Conservation (phyloP, 192 early-diverging fungal species). For the Rhizoclosmatium sp. region DNA sequence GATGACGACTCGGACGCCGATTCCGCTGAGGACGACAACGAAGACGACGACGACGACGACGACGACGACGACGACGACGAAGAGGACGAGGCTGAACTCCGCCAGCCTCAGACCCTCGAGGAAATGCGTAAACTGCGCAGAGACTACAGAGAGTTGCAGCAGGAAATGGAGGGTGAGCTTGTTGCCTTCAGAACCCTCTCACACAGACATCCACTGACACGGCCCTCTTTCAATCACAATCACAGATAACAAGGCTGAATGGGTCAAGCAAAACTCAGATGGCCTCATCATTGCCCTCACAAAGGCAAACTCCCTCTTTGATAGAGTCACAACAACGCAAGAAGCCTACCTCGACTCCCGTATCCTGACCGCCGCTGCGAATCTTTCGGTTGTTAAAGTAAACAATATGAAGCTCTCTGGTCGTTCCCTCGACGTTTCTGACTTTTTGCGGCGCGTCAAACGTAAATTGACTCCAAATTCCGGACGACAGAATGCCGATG, state of each 20-base stretch:
- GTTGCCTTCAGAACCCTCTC: neutral
- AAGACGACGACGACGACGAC: neutral
- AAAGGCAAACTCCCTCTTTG: constrained; percentile 25
- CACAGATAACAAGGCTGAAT: constrained; percentile 21
- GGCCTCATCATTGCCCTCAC: constrained; percentile 10
- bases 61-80: neutral
- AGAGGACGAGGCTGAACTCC: neutral
- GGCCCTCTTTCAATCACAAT: neutral
- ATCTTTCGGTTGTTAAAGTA: constrained; percentile 78
- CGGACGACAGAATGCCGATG: constrained; percentile 45
- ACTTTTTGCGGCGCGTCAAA: constrained; percentile 73
- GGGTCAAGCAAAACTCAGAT: constrained; percentile 14
- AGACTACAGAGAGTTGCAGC: constrained; percentile 30
- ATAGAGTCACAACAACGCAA: constrained; percentile 75
- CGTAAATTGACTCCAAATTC: constrained; percentile 48
- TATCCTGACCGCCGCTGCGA: constrained; percentile 76
- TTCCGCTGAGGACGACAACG: neutral
- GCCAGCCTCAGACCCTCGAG: constrained; percentile 13
- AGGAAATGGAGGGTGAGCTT: constrained; percentile 14
- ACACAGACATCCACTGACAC: neutral
- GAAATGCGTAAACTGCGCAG: constrained; percentile 6
- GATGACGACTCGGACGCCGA: neutral
- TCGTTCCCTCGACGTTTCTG: constrained; percentile 78
- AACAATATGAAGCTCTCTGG: constrained; percentile 78
- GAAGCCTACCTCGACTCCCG: constrained; percentile 92